Percentiles rank a stretch among this genome's conserved stretches.
Conservation (phyloP, 1,139 yeast species). For the Lodderomyces oxycetoniae region DNA sequence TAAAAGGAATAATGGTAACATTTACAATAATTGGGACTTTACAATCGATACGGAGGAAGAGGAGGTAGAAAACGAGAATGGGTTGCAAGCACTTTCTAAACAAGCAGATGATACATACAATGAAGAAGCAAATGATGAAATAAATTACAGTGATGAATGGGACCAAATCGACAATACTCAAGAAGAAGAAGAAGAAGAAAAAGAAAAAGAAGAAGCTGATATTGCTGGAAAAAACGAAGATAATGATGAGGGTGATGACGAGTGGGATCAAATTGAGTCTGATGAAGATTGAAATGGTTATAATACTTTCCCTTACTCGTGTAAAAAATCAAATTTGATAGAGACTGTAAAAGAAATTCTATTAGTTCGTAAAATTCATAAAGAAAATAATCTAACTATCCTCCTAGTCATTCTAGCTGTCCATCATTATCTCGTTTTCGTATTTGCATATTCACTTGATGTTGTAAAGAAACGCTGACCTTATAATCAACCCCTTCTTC, state of each 20-base stretch:
- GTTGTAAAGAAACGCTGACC: conserved; percentile 19
- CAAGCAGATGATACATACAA: not conserved
- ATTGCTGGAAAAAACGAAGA: conserved; percentile 1
- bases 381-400: too few species aligned
- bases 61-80: too few species aligned
- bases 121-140: not conserved
- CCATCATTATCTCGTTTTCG: conserved; percentile 9
- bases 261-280: conserved; percentile 9
- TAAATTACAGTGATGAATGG: conserved; percentile 5
- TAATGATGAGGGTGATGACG: conserved; percentile 8
- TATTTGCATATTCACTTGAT: conserved; percentile 16
- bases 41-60: too few species aligned
- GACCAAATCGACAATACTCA: conserved; percentile 1
- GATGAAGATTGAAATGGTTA: conserved; percentile 8
- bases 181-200: not conserved
- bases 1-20: too few species aligned
- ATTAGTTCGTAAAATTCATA: too few species aligned
- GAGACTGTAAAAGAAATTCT: too few species aligned
- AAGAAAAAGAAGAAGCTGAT: not conserved
- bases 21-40: too few species aligned
- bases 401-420: too few species aligned
- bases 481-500: conserved; percentile 15
- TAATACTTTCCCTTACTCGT: too few species aligned
- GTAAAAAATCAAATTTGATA: too few species aligned
- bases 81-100: too few species aligned